These are phyloP conservation scores for Metschnikowia shivogae DNA, from an alignment of 805 yeast genomes.

Conservation along the genomic window DNA sequence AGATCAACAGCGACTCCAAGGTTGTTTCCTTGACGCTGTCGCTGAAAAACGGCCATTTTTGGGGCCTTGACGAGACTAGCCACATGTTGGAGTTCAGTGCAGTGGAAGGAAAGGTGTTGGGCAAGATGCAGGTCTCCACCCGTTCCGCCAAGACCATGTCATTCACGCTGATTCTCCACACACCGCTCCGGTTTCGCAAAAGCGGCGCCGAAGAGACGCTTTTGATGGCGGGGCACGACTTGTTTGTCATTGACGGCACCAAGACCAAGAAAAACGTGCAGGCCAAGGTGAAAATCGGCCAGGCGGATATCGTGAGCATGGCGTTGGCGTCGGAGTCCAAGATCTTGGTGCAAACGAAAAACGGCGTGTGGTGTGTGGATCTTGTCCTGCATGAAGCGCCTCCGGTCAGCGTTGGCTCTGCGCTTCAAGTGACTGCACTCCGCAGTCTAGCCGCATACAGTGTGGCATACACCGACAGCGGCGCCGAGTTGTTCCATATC, in stretches of 20 bases:
- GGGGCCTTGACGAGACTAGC: conserved; percentile 21
- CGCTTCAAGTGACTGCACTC: not conserved
- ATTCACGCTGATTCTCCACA: conserved; percentile 19
- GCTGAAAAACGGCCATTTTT: conserved; percentile 15
- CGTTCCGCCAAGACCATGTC: conserved; percentile 14
- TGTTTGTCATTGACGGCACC: conserved; percentile 27
- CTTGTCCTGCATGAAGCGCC: not conserved
- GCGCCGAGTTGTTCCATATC: conserved; percentile 27
- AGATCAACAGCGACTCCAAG: conserved; percentile 24
- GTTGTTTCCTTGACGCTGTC: conserved; percentile 17
- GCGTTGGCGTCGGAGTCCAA: not conserved
- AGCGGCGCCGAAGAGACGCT: conserved; percentile 12
- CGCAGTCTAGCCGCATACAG: conserved; percentile 7
- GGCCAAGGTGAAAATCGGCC: conserved; percentile 18
- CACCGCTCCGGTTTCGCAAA: conserved; percentile 4
- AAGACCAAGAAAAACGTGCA: conserved; percentile 24
- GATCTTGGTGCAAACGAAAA: not conserved
- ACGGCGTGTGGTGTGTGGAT: conserved; percentile 4
- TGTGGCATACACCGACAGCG: conserved; percentile 28
- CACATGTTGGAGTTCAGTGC: conserved; percentile 21
- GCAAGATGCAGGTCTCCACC: conserved; percentile 3
- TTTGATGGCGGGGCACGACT: conserved; percentile 25
- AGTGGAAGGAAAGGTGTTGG: conserved; percentile 22
- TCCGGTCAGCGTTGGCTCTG: not conserved
- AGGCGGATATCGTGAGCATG: conserved; percentile 20